Base-by-base conservation (phyloP, 495 filamentous ascomycete genomes). In the Durotheca rogersii region DNA sequence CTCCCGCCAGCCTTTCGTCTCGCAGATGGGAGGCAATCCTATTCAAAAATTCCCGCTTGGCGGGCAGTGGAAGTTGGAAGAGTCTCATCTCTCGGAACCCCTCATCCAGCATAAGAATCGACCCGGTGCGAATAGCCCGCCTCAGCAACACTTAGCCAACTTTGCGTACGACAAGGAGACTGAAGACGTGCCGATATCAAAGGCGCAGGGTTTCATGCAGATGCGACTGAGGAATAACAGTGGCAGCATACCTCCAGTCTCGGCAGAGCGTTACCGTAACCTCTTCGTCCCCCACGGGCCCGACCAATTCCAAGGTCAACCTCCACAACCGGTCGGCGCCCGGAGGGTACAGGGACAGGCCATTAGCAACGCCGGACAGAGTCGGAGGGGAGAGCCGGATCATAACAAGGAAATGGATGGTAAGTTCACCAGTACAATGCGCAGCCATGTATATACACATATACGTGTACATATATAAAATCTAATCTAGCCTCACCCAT, bases 81-180 rank as follows among this genome's bases (percentile, higher is more conserved):
- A 76, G 49, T 76, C 73, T 5, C 66, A 69, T 36, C 62, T 77
- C 7, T 41, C 69, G 0, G 65, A 71, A 35, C 74, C 74, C 36
- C 64, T 77, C n/a, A 66, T 70, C 18, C 50, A 63, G 9, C 58
- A 66, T 21, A 71, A 67, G 35, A 64, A 64, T 4, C 61, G 71
- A 23, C 62, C 66, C 1, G 55, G 65, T 7, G 64, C 65, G 7
- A 62, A 65, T 2, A 72, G 70, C 42, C 69, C 58, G 15, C 54
- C 60, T 23, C 65, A 68, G 18, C 64, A 63, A 20, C 67, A 67
- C 47, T 63, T 63, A 16, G 39, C 56, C 0, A 71, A 58, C 34
- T 63, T 67, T 32, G 67, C 58, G 11, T 73, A 64, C 27, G 73
- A 77, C 23, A 77, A 77, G 48, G 74, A 77, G 47, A 73, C 70